Evolutionary conservation across 306 rosid genomes (phyloP), one percentile per base, ranked within the genome.

Genomic region (Cicer judaicum): DNA sequence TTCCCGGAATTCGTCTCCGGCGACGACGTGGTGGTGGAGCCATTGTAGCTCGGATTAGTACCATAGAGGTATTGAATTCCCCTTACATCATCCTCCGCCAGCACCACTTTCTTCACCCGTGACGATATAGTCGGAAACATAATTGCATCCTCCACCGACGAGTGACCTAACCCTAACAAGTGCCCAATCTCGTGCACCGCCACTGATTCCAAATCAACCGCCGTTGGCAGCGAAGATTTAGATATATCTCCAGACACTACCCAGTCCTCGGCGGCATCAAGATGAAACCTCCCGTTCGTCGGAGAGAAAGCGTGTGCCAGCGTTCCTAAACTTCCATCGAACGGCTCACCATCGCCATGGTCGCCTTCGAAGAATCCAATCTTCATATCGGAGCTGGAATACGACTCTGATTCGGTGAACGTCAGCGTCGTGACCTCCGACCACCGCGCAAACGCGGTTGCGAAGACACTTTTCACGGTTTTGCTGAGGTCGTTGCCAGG

Each of bases 131-230:
- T 80, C 68, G 97, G 97, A 72, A 77, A 93, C 98, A 91, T 93
- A 14, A 93, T 91, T n/a, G 97, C 78, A 0, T 88, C 92, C 59
- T 83, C 79, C 18, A 83, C 89, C 2, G 98, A 93, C 0, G 97
- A 82, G 56, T 93, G 98, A 0, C 96, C 98, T 8, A 93, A 62
- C 6, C 98, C 98, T 1, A 93, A 65, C 66, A 93, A 16, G 50
- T 93, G 98, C 0, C 98, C 98, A 0, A 93, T 91, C 81, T 93
- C 98, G 46, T 93, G 98, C 12, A 93, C 96, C n/a, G 97, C 97
- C 14, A 91, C 97, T 0, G 96, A 91, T 41, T 93, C 97, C 8
- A 93, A 41, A 38, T 91, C 97, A 56, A 91, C 75, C 50, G 98
- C 92, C 2, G 88, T 63, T n/a, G 82, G 5, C 5, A 80, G 7